Evolutionary conservation across 345 rosid species (phyloP).

Genomic region (Kernera saxatilis): DNA sequence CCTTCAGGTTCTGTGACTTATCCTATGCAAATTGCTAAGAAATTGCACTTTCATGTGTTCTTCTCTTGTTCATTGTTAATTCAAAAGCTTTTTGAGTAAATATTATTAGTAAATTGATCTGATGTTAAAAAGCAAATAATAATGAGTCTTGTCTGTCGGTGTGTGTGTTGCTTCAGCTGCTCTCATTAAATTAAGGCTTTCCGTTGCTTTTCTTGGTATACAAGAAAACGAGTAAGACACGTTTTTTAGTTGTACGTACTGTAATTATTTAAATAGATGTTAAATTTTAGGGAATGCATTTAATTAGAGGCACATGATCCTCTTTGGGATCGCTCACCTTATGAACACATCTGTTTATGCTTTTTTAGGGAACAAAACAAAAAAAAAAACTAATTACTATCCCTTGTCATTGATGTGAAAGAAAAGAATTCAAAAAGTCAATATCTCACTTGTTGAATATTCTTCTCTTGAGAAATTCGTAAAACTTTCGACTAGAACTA

Average conservation of each 20-base stretch:
- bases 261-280: too few relatives aligned
- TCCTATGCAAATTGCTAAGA: neutral
- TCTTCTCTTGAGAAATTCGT: neutral
- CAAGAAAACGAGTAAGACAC: constrained; percentile 25
- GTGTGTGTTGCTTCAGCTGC: constrained; percentile 14
- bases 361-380: too few relatives aligned
- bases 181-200: neutral
- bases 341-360: neutral
- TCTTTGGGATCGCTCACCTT: constrained; percentile 14
- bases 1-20: neutral
- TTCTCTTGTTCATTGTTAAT: neutral
- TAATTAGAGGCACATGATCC: constrained; percentile 19
- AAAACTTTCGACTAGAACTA: neutral
- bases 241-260: too few relatives aligned
- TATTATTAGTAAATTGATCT: neutral
- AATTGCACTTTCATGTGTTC: neutral
- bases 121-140: neutral
- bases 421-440: neutral
- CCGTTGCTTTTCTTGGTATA: constrained; percentile 27
- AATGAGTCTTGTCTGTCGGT: constrained; percentile 18
- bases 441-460: neutral
- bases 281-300: neutral
- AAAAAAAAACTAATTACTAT: neutral
- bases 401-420: neutral
- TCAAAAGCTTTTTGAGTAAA: neutral